These are phyloP conservation scores for Cryoendolithus antarcticus DNA, from an alignment of 2,329 filamentous ascomycete species.

Conservation along the genomic window DNA sequence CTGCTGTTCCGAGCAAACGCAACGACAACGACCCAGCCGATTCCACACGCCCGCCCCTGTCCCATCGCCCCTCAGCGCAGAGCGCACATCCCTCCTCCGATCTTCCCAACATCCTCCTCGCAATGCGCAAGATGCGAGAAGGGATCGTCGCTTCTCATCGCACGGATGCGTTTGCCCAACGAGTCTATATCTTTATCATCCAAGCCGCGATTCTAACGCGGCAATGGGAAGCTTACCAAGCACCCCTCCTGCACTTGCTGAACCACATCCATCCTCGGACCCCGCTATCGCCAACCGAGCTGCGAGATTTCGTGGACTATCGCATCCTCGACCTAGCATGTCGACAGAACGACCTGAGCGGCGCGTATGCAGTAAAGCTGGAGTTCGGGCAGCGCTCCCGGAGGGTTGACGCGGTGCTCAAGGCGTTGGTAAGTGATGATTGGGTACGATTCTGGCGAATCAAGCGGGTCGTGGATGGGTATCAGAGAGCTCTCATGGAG, in stretches of 20 bases:
- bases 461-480: conserved; percentile 62
- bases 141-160: conserved; percentile 70
- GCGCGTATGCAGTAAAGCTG: conserved; percentile 57
- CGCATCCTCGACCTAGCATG: conserved; percentile 81
- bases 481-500: conserved; percentile 67
- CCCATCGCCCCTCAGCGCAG: neutral
- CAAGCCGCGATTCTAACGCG: conserved; percentile 68
- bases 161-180: conserved; percentile 68
- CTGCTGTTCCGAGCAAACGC: neutral
- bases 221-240: conserved; percentile 80
- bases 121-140: conserved; percentile 85
- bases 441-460: conserved; percentile 67
- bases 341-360: conserved; percentile 59
- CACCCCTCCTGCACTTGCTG: conserved; percentile 70
- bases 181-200: conserved; percentile 84
- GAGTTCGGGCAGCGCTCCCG: conserved; percentile 49
- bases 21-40: neutral
- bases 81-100: conserved; percentile 4
- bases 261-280: conserved; percentile 54
- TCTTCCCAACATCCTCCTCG: conserved; percentile 63
- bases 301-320: conserved; percentile 69
- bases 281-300: conserved; percentile 56
- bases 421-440: conserved; percentile 65
- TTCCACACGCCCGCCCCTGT: neutral
- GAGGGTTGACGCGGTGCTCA: conserved; percentile 57